Evolutionary conservation across 805 yeast genomes (phyloP).

Genomic region (Zygosaccharomyces bailii): DNA sequence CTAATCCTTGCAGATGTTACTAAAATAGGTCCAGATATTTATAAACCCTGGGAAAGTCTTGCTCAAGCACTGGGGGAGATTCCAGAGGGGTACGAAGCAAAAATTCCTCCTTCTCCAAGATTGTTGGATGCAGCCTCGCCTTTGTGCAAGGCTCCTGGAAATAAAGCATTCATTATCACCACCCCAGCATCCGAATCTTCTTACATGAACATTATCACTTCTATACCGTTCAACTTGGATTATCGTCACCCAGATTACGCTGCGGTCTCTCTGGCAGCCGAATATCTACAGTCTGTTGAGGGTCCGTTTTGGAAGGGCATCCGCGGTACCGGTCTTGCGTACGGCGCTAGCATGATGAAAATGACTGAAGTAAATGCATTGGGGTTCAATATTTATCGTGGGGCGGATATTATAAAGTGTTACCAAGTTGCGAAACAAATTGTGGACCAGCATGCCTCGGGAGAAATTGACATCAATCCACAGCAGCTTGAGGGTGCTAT

Average conservation of each 20-base stretch:
- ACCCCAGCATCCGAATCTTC: slow-evolving; percentile 86
- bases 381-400: slow-evolving; percentile 68
- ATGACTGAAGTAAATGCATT: slow-evolving; percentile 65
- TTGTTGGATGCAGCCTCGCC: slow-evolving; percentile 52
- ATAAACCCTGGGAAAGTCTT: slow-evolving; percentile 26
- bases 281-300: slow-evolving; percentile 79
- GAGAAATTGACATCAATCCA: slow-evolving; percentile 51
- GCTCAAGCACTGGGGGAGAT: slow-evolving; percentile 16
- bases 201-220: slow-evolving; percentile 56
- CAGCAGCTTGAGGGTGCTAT: slow-evolving; percentile 67
- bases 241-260: slow-evolving; percentile 59
- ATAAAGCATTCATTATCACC: slow-evolving; percentile 57
- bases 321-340: slow-evolving; percentile 91
- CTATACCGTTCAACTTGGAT: slow-evolving; percentile 45
- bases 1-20: slow-evolving; percentile 67
- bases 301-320: slow-evolving; percentile 98
- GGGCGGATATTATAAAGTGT: slow-evolving; percentile 70
- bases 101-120: slow-evolving; percentile 46
- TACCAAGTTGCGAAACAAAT: slow-evolving; percentile 61
- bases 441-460: slow-evolving; percentile 57
- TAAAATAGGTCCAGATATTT: slow-evolving; percentile 37
- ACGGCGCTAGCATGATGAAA: slow-evolving; percentile 68
- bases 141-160: slow-evolving; percentile 49
- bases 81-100: slow-evolving; percentile 4
- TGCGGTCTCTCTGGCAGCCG: slow-evolving; percentile 67